Conservation (phyloP, 176 grass and related monocot species). For the Aechmea fasciata region DNA sequence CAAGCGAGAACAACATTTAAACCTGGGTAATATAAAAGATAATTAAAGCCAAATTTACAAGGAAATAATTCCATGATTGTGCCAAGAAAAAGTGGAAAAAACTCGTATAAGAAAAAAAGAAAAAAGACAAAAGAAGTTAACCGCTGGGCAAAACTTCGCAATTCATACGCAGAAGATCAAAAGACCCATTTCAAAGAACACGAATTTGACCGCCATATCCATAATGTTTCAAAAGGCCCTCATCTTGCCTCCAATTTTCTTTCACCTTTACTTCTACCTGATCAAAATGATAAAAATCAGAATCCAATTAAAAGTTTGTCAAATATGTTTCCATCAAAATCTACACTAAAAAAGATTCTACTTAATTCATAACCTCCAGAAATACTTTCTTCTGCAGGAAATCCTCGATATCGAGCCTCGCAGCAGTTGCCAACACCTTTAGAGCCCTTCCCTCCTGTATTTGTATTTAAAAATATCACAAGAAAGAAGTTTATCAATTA, state of each 20-base stretch:
- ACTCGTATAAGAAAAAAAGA: too few relatives aligned
- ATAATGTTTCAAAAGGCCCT: conserved; percentile 68
- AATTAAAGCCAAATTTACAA: too few relatives aligned
- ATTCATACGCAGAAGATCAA: not conserved
- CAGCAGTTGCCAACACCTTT: conserved; percentile 81
- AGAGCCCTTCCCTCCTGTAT: conserved; percentile 78
- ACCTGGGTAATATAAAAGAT: too few relatives aligned
- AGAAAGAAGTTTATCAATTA: too few relatives aligned
- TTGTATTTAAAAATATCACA: not conserved
- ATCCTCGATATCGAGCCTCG: conserved; percentile 96
- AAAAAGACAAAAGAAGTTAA: too few relatives aligned
- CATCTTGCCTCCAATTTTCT: conserved; percentile 91
- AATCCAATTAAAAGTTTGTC: conserved; percentile 9
- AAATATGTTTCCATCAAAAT: not conserved
- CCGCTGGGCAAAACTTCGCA: too few relatives aligned
- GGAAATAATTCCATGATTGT: too few relatives aligned
- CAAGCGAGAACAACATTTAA: too few relatives aligned
- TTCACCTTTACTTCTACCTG: conserved; percentile 88
- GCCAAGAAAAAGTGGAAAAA: too few relatives aligned
- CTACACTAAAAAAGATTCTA: not conserved
- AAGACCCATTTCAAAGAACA: conserved; percentile 34
- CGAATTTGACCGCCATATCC: conserved; percentile 79
- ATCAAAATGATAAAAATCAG: not conserved
- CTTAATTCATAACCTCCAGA: conserved; percentile 49
- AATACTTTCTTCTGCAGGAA: conserved; percentile 97